Base-by-base conservation (phyloP, 306 rosid species). In the Pueraria montana region DNA sequence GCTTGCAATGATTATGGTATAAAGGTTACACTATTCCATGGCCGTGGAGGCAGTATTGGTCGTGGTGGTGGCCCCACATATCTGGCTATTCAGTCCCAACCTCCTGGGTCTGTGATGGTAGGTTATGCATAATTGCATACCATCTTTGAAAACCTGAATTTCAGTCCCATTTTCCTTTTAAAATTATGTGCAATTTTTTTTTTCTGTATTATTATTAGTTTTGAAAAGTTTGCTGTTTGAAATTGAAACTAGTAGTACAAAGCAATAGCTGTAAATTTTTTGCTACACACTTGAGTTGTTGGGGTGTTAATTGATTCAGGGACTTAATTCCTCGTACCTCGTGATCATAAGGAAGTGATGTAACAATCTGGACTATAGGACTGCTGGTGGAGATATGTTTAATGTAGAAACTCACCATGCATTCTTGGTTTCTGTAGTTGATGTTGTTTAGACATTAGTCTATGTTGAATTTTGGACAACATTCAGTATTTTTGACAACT, bases 41-140 rank as follows among this genome's bases (percentile, higher is more conserved):
- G 98, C 76, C 97, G 97, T 77, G 98, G 98, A 40, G 97, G 98
- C 34, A 95, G 98, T 82, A 87, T 95, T 48, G 98, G 97, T 63
- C 98, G 98, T 68, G 98, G 98, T 76, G 98, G 98, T 69, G 98
- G 98, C 73, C 98, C 98, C 9, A 95, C 97, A 10, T 90, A 95
- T 88, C 83, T 95, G 72, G 98, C 98, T 88, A 95, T 95, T 87
- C 98, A 95, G 87, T 95, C 98, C 72, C 98, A 95, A 53, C 98
- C 97, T 17, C 98, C 98, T 43, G 98, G 98, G 53, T 95, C 97
- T 66, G 97, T 91, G 72, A 95, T 91, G 98, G 98, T 95, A 85
- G 80, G 93, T 73, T 66, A 64, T 74, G n/a, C 80, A 21, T 80
- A 32, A 66, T 66, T 66, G 4, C 32, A 40, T 48, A 12, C 9